A percentile compares a stretch with the other conserved stretches of the same genome.
Evolutionary conservation across 2,329 filamentous ascomycete species (phyloP).

Genomic region (Hymenoscyphus infarciens): DNA sequence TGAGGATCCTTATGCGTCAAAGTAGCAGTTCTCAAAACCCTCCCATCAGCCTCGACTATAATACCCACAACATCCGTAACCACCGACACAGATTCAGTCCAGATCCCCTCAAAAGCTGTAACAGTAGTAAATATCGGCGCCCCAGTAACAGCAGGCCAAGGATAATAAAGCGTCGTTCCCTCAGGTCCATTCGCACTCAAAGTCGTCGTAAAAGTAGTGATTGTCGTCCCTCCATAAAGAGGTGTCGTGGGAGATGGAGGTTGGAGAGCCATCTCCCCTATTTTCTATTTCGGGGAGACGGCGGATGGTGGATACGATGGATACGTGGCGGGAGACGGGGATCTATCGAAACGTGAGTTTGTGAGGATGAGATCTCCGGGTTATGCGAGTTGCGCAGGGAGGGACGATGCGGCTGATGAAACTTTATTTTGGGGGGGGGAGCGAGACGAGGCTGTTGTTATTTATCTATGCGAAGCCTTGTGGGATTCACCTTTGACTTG

Average conservation of each 20-base stretch:
- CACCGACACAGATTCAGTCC: slow-evolving; percentile 12
- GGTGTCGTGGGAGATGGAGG: background rate
- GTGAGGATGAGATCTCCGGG: background rate
- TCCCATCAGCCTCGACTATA: background rate
- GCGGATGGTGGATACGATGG: background rate
- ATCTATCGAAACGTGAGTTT: slow-evolving; percentile 1
- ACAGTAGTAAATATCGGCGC: slow-evolving; percentile 12
- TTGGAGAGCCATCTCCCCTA: background rate
- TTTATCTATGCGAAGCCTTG: background rate
- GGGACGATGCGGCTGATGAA: background rate
- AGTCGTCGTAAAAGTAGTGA: slow-evolving; percentile 17
- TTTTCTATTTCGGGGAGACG: slow-evolving; percentile 1
- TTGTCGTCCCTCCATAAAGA: slow-evolving; percentile 16
- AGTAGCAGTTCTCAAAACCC: slow-evolving; percentile 14
- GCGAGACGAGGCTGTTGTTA: background rate
- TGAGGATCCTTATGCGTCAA: slow-evolving; percentile 11
- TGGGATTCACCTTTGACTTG: background rate
- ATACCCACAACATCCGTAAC: slow-evolving; percentile 21
- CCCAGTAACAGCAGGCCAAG: slow-evolving; percentile 7
- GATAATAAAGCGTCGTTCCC: slow-evolving; percentile 14
- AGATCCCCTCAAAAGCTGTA: background rate
- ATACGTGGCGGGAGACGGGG: background rate
- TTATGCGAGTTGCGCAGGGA: slow-evolving; percentile 6
- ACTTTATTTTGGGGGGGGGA: background rate
- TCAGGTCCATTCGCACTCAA: slow-evolving; percentile 10